Conservation (phyloP, 129 eudicot species). For the Silybum marianum region DNA sequence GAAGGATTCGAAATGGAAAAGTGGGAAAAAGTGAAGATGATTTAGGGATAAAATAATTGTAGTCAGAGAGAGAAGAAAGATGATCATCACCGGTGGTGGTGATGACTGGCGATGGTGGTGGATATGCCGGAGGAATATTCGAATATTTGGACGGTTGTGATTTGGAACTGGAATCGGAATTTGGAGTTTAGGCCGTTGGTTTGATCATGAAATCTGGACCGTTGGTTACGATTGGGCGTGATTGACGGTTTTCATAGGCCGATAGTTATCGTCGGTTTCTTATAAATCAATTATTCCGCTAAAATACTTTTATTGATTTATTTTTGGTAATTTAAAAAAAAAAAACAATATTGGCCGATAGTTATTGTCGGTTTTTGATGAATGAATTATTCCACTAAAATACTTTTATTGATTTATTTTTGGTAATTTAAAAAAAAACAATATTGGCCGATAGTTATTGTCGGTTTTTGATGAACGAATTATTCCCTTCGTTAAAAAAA, state of each 20-base stretch:
- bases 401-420: too few relatives aligned
- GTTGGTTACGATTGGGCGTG: slow-evolving; percentile 6
- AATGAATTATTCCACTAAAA: neutral
- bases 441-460: too few relatives aligned
- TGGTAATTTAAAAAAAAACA: too few relatives aligned
- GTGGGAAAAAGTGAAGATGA: neutral
- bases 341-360: neutral
- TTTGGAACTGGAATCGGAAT: neutral
- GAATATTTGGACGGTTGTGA: slow-evolving; percentile 20
- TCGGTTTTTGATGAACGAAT: too few relatives aligned
- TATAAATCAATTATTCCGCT: neutral
- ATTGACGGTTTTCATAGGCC: slow-evolving; percentile 16
- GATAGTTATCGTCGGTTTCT: neutral
- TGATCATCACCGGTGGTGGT: neutral
- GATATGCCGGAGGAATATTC: slow-evolving; percentile 40
- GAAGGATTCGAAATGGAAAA: slow-evolving; percentile 1
- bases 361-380: neutral
- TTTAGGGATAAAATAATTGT: slow-evolving; percentile 16
- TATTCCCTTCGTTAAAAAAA: too few relatives aligned
- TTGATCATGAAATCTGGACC: neutral
- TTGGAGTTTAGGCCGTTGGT: slow-evolving; percentile 17
- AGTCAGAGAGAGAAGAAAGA: slow-evolving; percentile 8
- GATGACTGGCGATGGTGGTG: neutral
- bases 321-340: too few relatives aligned
- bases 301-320: too few relatives aligned